phyloP scores from a whole-genome alignment of 345 rosid genomes.

The Lenwebbia sp. region DNA sequence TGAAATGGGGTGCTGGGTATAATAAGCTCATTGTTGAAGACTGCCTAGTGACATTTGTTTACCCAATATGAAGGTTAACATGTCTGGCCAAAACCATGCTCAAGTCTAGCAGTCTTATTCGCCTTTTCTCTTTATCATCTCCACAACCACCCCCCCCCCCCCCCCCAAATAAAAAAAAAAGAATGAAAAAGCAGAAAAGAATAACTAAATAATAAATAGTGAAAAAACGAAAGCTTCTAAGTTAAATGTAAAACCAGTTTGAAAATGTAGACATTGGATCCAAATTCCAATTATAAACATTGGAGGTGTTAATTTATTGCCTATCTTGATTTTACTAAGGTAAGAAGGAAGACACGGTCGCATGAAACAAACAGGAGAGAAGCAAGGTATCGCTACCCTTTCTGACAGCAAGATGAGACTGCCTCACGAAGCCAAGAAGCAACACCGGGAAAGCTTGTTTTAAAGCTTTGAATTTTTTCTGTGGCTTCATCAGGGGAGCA shows the following conservation, averaged over 20 bases:
- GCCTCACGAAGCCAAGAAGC: slow-evolving; percentile 74
- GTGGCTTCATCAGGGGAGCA: slow-evolving; percentile 80
- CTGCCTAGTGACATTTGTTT: background rate
- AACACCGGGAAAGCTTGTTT: slow-evolving; percentile 76
- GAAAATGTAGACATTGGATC: background rate
- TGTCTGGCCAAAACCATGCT: background rate
- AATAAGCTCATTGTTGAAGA: background rate
- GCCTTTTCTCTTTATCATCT: background rate
- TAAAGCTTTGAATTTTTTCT: slow-evolving; percentile 72
- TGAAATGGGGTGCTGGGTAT: background rate
- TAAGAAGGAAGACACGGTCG: background rate
- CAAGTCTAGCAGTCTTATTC: background rate
- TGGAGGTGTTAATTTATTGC: background rate
- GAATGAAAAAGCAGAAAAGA: background rate
- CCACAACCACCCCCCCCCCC: background rate
- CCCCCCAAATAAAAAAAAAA: background rate
- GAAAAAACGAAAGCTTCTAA: background rate
- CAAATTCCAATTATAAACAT: background rate
- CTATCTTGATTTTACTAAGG: background rate
- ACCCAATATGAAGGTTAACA: background rate
- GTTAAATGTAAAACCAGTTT: background rate
- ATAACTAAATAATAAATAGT: background rate
- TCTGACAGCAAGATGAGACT: slow-evolving; percentile 55
- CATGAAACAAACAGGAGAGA: background rate
- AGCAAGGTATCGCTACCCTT: slow-evolving; percentile 42